Percentiles rank a stretch among this genome's conserved stretches.
These are phyloP conservation scores for Thalassia testudinum DNA, from an alignment of 116 monocot species.

Conservation along the genomic window DNA sequence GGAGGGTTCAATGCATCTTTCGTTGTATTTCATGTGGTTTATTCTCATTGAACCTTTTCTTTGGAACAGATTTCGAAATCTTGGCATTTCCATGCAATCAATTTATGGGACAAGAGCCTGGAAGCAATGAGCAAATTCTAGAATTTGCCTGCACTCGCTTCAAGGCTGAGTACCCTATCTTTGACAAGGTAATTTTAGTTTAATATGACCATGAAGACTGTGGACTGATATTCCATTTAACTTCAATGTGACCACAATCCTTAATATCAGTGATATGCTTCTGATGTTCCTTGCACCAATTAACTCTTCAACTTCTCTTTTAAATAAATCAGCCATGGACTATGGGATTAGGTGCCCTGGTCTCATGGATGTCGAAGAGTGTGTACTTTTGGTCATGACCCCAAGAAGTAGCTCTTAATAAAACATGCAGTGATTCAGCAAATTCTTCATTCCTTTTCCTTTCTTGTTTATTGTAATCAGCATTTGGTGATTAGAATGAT, in stretches of 20 bases:
- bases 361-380: too few relatives aligned
- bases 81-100: constrained; percentile 96
- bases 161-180: constrained; percentile 90
- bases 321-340: neutral
- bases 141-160: constrained; percentile 95
- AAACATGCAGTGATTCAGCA: too few relatives aligned
- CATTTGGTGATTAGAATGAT: too few relatives aligned
- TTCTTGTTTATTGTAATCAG: too few relatives aligned
- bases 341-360: neutral
- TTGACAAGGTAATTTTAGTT: constrained; percentile 68
- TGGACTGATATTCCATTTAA: neutral
- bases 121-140: constrained; percentile 67
- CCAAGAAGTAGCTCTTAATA: too few relatives aligned
- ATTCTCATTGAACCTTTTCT: neutral
- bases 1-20: too few relatives aligned
- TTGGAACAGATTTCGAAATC: constrained; percentile 49
- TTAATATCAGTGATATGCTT: neutral
- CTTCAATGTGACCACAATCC: neutral
- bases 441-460: too few relatives aligned
- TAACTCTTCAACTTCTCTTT: neutral
- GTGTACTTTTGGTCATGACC: too few relatives aligned
- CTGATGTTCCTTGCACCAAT: neutral
- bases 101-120: constrained; percentile 77
- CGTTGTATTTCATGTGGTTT: too few relatives aligned
- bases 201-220: neutral